Evolutionary conservation across 371 early-diverging fungal species (phyloP).

Genomic region (Nematocida homosporus): DNA sequence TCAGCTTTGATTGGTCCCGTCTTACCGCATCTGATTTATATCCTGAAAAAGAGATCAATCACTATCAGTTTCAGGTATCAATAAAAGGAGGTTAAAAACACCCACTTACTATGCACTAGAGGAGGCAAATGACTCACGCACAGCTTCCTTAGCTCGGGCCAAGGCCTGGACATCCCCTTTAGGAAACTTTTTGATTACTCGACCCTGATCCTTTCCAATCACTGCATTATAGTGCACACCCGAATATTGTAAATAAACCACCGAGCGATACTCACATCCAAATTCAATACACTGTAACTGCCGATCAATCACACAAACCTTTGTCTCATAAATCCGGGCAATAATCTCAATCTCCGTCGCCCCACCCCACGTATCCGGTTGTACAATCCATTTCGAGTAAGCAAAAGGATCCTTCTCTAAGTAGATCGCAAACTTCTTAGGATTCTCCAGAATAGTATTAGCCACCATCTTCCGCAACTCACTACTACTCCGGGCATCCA

Average conservation of each 20-base stretch:
- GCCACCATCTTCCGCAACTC: slow-evolving; percentile 46
- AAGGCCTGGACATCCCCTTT: slow-evolving; percentile 12
- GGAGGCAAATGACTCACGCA: slow-evolving; percentile 16
- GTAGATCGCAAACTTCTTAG: slow-evolving; percentile 16
- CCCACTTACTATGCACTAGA: neutral
- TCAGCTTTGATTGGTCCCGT: neutral
- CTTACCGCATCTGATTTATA: neutral
- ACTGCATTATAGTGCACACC: slow-evolving; percentile 51
- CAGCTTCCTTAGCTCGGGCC: slow-evolving; percentile 13
- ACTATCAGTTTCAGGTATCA: slow-evolving; percentile 15
- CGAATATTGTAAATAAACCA: slow-evolving; percentile 45
- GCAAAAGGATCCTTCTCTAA: slow-evolving; percentile 45
- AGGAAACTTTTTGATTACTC: slow-evolving; percentile 24
- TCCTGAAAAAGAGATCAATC: too few relatives aligned
- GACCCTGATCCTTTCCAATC: slow-evolving; percentile 25
- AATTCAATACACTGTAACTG: neutral
- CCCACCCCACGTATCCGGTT: slow-evolving; percentile 47
- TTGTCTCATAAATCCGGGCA: slow-evolving; percentile 42
- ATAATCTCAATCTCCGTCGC: slow-evolving; percentile 49
- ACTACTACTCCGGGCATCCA: slow-evolving; percentile 29
- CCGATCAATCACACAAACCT: slow-evolving; percentile 36
- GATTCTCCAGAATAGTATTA: slow-evolving; percentile 31
- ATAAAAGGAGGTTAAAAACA: neutral
- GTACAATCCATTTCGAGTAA: slow-evolving; percentile 40
- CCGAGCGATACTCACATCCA: slow-evolving; percentile 34